phyloP scores from a whole-genome alignment of 768 basidiomycete genomes.

The Paxillus ammoniavirescens region DNA sequence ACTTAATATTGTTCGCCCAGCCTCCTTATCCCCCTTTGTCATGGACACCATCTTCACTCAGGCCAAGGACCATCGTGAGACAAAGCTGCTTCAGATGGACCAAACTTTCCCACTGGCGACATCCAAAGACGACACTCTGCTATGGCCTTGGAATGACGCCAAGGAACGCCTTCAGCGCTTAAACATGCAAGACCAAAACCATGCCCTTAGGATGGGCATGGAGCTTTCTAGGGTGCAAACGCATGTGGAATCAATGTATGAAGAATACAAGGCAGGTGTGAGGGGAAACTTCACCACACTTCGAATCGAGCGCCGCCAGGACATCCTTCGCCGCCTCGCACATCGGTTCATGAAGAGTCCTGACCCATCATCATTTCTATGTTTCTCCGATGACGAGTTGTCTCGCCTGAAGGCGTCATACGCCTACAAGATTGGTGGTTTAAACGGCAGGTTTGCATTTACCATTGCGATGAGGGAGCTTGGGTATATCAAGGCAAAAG shows the following conservation, averaged over 20 bases:
- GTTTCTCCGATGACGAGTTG: conserved; percentile 24
- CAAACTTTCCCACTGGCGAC: neutral
- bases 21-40: conserved; percentile 19
- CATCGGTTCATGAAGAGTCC: conserved; percentile 38
- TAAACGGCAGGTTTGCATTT: conserved; percentile 44
- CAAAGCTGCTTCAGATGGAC: conserved; percentile 4
- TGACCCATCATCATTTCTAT: conserved; percentile 25
- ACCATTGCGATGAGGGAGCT: conserved; percentile 55
- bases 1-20: conserved; percentile 8
- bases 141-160: conserved; percentile 39
- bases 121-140: conserved; percentile 15
- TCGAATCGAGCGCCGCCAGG: conserved; percentile 47
- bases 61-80: conserved; percentile 1
- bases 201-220: conserved; percentile 16
- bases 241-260: conserved; percentile 39
- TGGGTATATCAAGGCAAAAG: conserved; percentile 49
- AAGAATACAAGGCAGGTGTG: conserved; percentile 24
- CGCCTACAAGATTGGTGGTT: conserved; percentile 43
- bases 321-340: conserved; percentile 44
- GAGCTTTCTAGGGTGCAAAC: conserved; percentile 38
- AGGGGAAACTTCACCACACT: conserved; percentile 35
- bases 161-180: conserved; percentile 17
- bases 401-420: conserved; percentile 48
- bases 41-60: conserved; percentile 28
- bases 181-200: conserved; percentile 11